Conservation (phyloP, 345 rosid species). For the Eucalyptus microcorys region DNA sequence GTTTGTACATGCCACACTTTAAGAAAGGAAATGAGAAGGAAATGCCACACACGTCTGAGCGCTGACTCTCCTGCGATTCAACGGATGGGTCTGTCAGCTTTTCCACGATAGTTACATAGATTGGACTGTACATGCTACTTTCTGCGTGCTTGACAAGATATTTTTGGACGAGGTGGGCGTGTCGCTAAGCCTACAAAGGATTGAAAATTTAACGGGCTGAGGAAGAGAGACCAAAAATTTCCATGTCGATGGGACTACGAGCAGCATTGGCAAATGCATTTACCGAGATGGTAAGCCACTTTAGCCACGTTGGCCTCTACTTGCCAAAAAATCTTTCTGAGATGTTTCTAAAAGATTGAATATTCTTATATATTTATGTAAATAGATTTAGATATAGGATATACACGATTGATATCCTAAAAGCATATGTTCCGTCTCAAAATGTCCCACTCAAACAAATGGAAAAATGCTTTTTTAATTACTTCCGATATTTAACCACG, state of each 20-base stretch:
- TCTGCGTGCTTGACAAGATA: slow-evolving; percentile 6
- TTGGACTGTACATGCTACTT: slow-evolving; percentile 30
- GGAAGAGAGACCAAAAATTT: too few species aligned
- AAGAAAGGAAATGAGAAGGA: not conserved
- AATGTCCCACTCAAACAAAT: too few species aligned
- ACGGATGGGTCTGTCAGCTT: not conserved
- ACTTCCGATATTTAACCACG: too few species aligned
- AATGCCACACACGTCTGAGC: not conserved
- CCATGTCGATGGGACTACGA: not conserved
- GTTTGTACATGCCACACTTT: not conserved
- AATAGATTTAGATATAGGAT: too few species aligned
- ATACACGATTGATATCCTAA: too few species aligned
- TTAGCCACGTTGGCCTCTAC: slow-evolving; percentile 75
- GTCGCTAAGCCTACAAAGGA: slow-evolving; percentile 14
- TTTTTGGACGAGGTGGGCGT: slow-evolving; percentile 19
- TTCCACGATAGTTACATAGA: slow-evolving; percentile 10
- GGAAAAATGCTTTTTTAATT: too few species aligned
- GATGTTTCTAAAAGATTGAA: too few species aligned
- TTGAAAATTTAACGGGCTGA: not conserved
- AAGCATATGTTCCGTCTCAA: too few species aligned
- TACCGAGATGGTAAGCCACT: slow-evolving; percentile 79
- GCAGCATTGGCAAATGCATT: not conserved
- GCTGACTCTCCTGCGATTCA: not conserved
- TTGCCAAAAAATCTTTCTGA: too few species aligned
- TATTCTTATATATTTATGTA: too few species aligned